Conservation (phyloP, 805 yeast genomes). For the Candida argentea region DNA sequence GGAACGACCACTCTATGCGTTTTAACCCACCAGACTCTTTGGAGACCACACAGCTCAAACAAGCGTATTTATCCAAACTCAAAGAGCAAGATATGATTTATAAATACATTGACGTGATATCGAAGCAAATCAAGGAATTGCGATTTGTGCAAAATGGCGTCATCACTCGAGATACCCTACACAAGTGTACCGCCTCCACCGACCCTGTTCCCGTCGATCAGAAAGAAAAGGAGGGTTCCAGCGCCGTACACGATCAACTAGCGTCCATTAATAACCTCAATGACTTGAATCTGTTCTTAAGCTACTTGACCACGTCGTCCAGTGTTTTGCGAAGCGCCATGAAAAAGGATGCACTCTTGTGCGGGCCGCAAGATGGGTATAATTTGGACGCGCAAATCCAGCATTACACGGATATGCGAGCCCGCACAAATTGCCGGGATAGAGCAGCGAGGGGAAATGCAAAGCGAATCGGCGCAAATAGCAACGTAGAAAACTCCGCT, state of each 20-base stretch:
- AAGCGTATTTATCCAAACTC: constrained; percentile 23
- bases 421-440: constrained; percentile 8
- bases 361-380: no score
- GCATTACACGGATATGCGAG: constrained; percentile 12
- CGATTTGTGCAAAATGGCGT: constrained; percentile 34
- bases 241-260: constrained; percentile 18
- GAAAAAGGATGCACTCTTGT: no score
- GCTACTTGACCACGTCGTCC: constrained; percentile 26
- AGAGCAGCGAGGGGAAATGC: constrained; percentile 6
- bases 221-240: neutral
- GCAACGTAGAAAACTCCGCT: no score
- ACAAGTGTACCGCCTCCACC: constrained; percentile 4
- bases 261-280: constrained; percentile 29
- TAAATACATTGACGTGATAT: constrained; percentile 32
- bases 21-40: neutral
- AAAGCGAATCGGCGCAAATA: no score
- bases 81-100: constrained; percentile 34
- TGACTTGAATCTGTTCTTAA: constrained; percentile 30
- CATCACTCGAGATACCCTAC: constrained; percentile 31
- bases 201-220: constrained; percentile 2
- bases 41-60: constrained; percentile 13
- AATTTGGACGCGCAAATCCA: constrained; percentile 9
- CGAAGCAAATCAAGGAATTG: constrained; percentile 33
- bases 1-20: neutral
- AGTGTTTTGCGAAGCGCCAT: constrained; percentile 30